These are phyloP conservation scores for Solanum virginianum DNA, from an alignment of 257 asterid species.

Conservation along the genomic window DNA sequence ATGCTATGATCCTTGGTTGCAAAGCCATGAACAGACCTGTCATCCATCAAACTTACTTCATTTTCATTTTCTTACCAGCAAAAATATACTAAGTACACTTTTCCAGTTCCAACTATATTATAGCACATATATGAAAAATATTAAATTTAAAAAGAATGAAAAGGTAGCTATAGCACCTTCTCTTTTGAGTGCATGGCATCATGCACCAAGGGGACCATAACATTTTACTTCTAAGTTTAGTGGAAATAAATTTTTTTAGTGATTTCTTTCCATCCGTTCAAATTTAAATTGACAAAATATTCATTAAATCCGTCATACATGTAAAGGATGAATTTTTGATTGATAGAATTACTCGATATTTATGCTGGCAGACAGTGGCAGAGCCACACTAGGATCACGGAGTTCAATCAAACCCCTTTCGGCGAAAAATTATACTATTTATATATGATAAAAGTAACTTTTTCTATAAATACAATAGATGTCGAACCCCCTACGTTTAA, in stretches of 20 bases:
- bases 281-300: not conserved
- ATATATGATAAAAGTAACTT: too few relatives aligned
- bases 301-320: too few relatives aligned
- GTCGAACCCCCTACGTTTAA: too few relatives aligned
- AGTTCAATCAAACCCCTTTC: too few relatives aligned
- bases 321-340: too few relatives aligned
- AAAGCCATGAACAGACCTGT: constrained; percentile 97
- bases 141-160: not conserved
- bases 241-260: not conserved
- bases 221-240: not conserved
- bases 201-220: not conserved
- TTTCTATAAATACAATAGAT: too few relatives aligned
- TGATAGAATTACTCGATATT: not conserved
- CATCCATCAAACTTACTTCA: not conserved
- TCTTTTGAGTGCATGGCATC: not conserved
- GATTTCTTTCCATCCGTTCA: not conserved
- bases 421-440: too few relatives aligned
- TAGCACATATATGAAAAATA: not conserved
- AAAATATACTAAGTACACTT: not conserved
- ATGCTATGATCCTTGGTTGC: constrained; percentile 96
- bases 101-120: not conserved
- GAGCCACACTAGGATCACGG: too few relatives aligned
- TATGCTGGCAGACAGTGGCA: not conserved
- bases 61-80: not conserved
- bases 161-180: not conserved